Evolutionary conservation across 345 rosid species (phyloP).

Genomic region (Combretum micranthum): DNA sequence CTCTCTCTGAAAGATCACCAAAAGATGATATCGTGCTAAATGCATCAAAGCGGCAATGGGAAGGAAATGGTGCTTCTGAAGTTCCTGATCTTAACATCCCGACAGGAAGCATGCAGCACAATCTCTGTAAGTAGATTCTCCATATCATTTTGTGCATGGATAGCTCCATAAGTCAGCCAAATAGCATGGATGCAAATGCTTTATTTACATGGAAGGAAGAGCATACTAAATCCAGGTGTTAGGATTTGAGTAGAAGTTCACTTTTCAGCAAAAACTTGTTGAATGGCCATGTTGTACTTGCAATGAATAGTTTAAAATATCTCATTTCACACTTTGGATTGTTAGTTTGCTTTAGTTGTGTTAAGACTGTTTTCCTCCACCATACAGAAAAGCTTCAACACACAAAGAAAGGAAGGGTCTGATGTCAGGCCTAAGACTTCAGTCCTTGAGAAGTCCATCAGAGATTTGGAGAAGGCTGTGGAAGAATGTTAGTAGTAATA

Average conservation of each 20-base stretch:
- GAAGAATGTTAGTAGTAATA: constrained; percentile 65
- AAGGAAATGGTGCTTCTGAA: constrained; percentile 42
- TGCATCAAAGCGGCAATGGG: constrained; percentile 35
- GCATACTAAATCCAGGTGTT: too few species aligned
- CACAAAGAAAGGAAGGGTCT: constrained; percentile 52
- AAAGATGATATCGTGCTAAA: constrained; percentile 28
- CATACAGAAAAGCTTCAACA: constrained; percentile 41
- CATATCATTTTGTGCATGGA: neutral
- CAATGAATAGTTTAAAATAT: too few species aligned
- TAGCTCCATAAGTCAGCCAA: neutral
- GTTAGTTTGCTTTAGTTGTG: neutral
- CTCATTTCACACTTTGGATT: neutral
- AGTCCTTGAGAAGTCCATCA: constrained; percentile 75
- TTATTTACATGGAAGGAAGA: too few species aligned
- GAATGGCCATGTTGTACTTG: too few species aligned
- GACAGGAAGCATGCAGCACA: constrained; percentile 42
- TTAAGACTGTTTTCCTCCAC: constrained; percentile 16
- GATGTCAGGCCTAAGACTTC: constrained; percentile 56
- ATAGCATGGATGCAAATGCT: too few species aligned
- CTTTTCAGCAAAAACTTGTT: too few species aligned
- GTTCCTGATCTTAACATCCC: constrained; percentile 49
- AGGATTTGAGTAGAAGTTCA: too few species aligned
- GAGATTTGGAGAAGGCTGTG: constrained; percentile 83
- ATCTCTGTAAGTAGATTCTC: constrained; percentile 37
- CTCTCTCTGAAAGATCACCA: constrained; percentile 36